Evolutionary conservation across 768 basidiomycete genomes (phyloP), one percentile per base, ranked within the genome.

Genomic region (Lentinula detonsa): DNA sequence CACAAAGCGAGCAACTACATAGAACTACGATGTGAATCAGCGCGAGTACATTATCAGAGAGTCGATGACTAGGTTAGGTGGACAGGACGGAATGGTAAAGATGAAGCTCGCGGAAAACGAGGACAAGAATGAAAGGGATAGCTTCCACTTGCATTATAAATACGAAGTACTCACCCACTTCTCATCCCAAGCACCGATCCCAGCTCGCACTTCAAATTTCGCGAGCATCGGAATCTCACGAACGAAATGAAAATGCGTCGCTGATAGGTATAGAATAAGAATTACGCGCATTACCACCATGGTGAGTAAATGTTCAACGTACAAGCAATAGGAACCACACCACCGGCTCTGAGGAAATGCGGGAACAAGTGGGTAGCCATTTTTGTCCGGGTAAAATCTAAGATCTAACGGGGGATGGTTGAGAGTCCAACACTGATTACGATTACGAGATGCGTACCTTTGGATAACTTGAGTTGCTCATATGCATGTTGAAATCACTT

Each of bases 191-290:
- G 79, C 74, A 10, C 74, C 85, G 2, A 90, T 71, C 23, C 69
- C 75, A 10, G 82, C 67, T 43, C 85, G 76, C 9, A 91, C 77
- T 71, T 91, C 87, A 64, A 87, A 91, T 1, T 72, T 70, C 8
- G 78, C 67, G 6, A 88, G 71, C 57, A 86, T 83, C 1, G 87
- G 81, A 23, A 92, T 89, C 71, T 92, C 90, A 15, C 81, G 81
- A 48, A 90, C 72, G 70, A 88, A 91, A 63, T 81, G 75, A 68
- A 80, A 89, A 67, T 90, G 83, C 0, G 88, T 86, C 1, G 79
- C 89, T 87, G 37, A 34, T 8, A 51, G 15, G 8, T 58, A 2
- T 49, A 21, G 37, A 28, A 4, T 43, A 33, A 39, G 21, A 34
- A 62, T 31, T 16, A 16, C 15, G 5, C 2, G 21, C 34, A 8